Conservation (phyloP, 768 basidiomycete species). For the Fomitopsis pulvina region DNA sequence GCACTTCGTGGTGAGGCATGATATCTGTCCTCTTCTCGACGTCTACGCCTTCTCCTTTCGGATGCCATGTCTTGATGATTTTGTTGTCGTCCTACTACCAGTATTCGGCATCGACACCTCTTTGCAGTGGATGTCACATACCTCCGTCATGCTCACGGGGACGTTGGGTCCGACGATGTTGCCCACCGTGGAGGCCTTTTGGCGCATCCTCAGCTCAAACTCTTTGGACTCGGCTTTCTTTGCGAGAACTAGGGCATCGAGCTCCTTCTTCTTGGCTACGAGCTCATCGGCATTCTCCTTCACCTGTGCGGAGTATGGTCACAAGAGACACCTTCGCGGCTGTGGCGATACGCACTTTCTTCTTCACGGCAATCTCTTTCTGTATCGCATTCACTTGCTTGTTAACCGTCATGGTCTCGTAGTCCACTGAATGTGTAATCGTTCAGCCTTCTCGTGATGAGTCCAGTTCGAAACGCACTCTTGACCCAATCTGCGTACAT, state of each 20-base stretch:
- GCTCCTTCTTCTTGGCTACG: constrained; percentile 72
- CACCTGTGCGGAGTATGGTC: constrained; percentile 46
- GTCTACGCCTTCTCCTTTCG: constrained; percentile 65
- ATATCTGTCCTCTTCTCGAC: constrained; percentile 70
- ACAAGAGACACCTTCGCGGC: neutral
- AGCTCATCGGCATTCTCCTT: constrained; percentile 90
- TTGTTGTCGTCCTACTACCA: constrained; percentile 81
- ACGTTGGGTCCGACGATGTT: constrained; percentile 88
- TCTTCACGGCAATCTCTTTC: constrained; percentile 91
- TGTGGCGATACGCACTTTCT: constrained; percentile 53
- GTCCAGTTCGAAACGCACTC: constrained; percentile 46
- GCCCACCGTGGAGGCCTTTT: constrained; percentile 76
- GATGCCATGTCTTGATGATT: constrained; percentile 79
- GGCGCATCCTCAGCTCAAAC: constrained; percentile 70
- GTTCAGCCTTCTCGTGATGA: neutral
- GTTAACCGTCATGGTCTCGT: constrained; percentile 66
- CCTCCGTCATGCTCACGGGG: constrained; percentile 86
- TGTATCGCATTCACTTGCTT: constrained; percentile 88
- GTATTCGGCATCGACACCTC: neutral
- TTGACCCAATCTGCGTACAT: constrained; percentile 94
- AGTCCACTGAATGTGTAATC: constrained; percentile 72
- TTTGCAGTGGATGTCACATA: constrained; percentile 25
- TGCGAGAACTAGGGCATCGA: constrained; percentile 75
- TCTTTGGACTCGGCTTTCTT: constrained; percentile 75
- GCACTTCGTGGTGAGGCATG: constrained; percentile 96